These are phyloP conservation scores for Erigeron philadelphicus DNA, from an alignment of 140 eudicot genomes.

Conservation along the genomic window DNA sequence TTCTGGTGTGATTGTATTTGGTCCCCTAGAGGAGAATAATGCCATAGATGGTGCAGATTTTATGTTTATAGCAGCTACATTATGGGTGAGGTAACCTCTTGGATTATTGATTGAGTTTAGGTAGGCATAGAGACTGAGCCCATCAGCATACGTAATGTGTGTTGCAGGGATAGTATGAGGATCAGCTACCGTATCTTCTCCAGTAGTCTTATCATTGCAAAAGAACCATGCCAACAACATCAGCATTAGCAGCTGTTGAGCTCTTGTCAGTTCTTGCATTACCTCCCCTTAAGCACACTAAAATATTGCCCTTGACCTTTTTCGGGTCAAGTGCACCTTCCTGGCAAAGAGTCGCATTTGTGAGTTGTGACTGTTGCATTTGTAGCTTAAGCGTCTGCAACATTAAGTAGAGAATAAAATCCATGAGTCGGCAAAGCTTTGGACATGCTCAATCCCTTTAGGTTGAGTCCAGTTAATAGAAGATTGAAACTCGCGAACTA, in stretches of 20 bases:
- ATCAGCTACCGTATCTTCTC: conserved; percentile 37
- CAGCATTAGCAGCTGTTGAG: conserved; percentile 35
- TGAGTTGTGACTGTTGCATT: conserved; percentile 35
- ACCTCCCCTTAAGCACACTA: conserved; percentile 55
- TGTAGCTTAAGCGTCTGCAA: conserved; percentile 39
- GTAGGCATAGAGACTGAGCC: conserved; percentile 41
- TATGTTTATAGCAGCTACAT: conserved; percentile 18
- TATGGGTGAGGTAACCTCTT: conserved; percentile 34
- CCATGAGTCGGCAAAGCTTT: conserved; percentile 27
- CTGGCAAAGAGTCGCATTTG: conserved; percentile 50
- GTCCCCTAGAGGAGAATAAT: conserved; percentile 52
- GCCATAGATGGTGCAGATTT: conserved; percentile 55
- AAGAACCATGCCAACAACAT: conserved; percentile 70
- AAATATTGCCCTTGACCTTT: conserved; percentile 56
- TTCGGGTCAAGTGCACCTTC: conserved; percentile 41
- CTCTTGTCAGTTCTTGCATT: conserved; percentile 44
- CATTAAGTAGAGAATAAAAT: conserved; percentile 38
- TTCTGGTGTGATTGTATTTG: conserved; percentile 40
- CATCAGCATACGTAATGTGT: conserved; percentile 41
- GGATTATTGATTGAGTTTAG: conserved; percentile 45
- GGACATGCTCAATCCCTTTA: conserved; percentile 57
- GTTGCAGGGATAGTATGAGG: conserved; percentile 56
- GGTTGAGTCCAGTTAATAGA: conserved; percentile 27
- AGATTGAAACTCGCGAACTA: conserved; percentile 44
- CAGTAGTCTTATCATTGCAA: conserved; percentile 40